These are phyloP conservation scores for Solanum aculeatissimum DNA, from an alignment of 305 asterid genomes.

Conservation along the genomic window DNA sequence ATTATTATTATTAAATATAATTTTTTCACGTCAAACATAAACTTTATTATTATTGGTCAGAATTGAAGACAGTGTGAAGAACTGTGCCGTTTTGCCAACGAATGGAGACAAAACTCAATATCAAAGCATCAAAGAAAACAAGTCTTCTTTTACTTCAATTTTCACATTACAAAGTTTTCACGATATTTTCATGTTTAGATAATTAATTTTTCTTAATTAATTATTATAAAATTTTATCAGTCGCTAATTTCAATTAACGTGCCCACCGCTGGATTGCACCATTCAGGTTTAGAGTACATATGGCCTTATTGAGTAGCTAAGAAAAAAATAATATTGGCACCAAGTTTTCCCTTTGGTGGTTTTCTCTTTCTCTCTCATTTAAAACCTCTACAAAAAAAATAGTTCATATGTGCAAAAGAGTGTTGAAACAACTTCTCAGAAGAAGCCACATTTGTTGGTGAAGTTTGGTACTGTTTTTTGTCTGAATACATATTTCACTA, in stretches of 20 bases:
- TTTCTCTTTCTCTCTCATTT: neutral
- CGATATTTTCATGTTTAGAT: neutral
- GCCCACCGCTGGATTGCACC: neutral
- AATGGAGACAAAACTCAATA: conserved; percentile 24
- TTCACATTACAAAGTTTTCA: neutral
- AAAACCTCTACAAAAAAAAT: conserved; percentile 1
- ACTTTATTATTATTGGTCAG: too few relatives aligned
- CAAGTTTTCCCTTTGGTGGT: neutral
- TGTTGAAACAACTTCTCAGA: neutral
- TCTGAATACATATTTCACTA: neutral
- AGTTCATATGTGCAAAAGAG: neutral
- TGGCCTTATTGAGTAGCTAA: conserved; percentile 10
- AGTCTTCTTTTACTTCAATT: neutral
- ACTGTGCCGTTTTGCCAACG: conserved; percentile 35
- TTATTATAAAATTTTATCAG: neutral
- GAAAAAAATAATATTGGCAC: neutral
- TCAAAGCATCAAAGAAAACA: neutral
- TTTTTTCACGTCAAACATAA: too few relatives aligned
- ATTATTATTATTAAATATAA: too few relatives aligned
- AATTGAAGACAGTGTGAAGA: conserved; percentile 14
- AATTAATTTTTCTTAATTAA: neutral
- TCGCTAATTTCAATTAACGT: neutral
- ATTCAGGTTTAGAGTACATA: conserved; percentile 22
- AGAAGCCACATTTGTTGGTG: neutral
- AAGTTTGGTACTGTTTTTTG: neutral